Percentiles rank a stretch among this genome's conserved stretches.
phyloP scores from a whole-genome alignment of 306 rosid species.

The Quercus suber region DNA sequence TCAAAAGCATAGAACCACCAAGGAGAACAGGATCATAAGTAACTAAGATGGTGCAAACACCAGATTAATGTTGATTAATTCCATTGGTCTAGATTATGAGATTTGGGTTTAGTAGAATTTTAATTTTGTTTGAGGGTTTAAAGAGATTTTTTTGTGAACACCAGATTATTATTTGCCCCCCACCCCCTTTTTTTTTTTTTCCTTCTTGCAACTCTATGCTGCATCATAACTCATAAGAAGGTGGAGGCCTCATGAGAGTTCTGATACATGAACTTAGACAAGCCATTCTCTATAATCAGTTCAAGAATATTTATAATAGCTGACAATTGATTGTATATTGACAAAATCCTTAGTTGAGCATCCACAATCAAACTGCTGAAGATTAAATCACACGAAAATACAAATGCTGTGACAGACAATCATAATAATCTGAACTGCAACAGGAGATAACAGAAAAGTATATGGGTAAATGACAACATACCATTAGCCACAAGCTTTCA shows the following conservation, averaged over 20 bases:
- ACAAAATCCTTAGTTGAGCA: neutral
- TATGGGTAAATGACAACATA: conserved; percentile 28
- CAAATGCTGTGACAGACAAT: neutral
- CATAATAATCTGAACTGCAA: neutral
- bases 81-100: too few relatives aligned
- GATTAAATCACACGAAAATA: neutral
- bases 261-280: neutral
- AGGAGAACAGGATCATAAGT: neutral
- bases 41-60: neutral
- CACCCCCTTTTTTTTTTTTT: too few relatives aligned
- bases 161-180: too few relatives aligned
- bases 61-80: too few relatives aligned
- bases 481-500: conserved; percentile 80
- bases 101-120: too few relatives aligned
- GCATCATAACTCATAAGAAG: too few relatives aligned
- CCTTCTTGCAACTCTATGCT: too few relatives aligned
- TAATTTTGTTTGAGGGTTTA: too few relatives aligned
- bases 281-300: neutral
- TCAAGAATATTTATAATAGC: neutral
- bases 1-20: neutral
- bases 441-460: conserved; percentile 1
- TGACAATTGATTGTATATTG: neutral
- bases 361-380: neutral
- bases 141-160: too few relatives aligned
- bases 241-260: neutral